Base-by-base conservation (phyloP, 2,329 filamentous ascomycete species). In the Hansfordia pulvinata region DNA sequence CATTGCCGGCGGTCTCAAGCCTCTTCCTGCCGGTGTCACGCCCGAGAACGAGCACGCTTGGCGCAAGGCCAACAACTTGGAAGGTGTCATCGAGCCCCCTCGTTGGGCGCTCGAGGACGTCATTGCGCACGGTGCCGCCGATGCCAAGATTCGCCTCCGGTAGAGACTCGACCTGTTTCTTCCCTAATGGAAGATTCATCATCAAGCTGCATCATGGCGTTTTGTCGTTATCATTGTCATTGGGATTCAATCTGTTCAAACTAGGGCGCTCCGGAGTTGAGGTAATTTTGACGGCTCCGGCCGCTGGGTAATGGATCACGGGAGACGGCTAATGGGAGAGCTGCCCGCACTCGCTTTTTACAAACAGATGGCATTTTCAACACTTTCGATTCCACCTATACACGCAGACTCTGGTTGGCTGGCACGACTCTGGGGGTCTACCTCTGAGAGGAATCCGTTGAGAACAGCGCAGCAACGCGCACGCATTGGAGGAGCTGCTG, bases 101-200 rank as follows among this genome's bases (percentile, higher is more conserved):
- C 64, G 86, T 39, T 94, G 86, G 86, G 66, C 64, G 35, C 53
- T 93, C n/a, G 73, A 85, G 30, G 84, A 93, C 35, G 75, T 94
- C 25, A 63, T 93, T 36, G 70, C 69, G 38, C 62, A 67, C 28
- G 81, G 81, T 35, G 79, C 77, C 13, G 68, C 78, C 41, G 83
- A 92, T 52, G 69, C 77, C 41, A 84, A 90, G 58, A 44, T 66
- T 29, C 70, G 74, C 26, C 58, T 92, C 46, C 66, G 72, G 51
- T 85, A 71, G 30, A 36, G 27, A n/a, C n/a, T n/a, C n/a, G 27
- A 33, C 30, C 17, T 19, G 22, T 22, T 33, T 28, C 22, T 16
- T 21, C 28, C 27, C 22, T 28, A n/a, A 26, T 17, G 19, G 29
- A 19, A 30, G 30, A 26, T 33, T 16, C 27, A 33, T 34, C 29